Conservation (phyloP, 441 rosid species). For the Adansonia rubrostipa region DNA sequence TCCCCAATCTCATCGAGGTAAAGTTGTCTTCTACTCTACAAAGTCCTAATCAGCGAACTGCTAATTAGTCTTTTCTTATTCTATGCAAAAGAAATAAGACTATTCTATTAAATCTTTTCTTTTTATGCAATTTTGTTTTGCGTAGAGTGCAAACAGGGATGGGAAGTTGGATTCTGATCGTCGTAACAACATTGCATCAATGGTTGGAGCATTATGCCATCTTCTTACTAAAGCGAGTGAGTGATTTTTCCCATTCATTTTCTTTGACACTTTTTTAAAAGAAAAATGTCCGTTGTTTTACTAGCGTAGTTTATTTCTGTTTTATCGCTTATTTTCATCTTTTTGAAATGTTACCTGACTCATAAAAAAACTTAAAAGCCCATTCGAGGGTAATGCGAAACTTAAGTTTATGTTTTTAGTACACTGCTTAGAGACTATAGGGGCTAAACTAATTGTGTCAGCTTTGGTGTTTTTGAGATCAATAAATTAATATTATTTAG, state of each 20-base stretch:
- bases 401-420: not conserved
- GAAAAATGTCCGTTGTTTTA: not conserved
- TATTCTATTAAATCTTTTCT: not conserved
- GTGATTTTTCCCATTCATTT: constrained; percentile 28
- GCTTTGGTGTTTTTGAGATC: not conserved
- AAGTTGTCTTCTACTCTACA: not conserved
- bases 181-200: constrained; percentile 49
- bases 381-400: not conserved
- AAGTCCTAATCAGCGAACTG: not conserved
- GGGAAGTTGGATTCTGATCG: constrained; percentile 47
- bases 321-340: not conserved
- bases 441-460: not conserved
- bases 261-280: not conserved
- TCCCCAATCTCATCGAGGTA: constrained; percentile 52
- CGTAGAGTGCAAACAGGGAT: constrained; percentile 52
- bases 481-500: not conserved
- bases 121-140: constrained; percentile 2
- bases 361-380: not conserved
- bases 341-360: not conserved
- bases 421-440: not conserved
- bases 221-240: constrained; percentile 67
- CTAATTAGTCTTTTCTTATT: not conserved
- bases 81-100: not conserved
- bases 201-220: constrained; percentile 79
- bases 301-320: not conserved